Conservation (phyloP, 2,329 filamentous ascomycete species). For the Cladophialophora psammophila region DNA sequence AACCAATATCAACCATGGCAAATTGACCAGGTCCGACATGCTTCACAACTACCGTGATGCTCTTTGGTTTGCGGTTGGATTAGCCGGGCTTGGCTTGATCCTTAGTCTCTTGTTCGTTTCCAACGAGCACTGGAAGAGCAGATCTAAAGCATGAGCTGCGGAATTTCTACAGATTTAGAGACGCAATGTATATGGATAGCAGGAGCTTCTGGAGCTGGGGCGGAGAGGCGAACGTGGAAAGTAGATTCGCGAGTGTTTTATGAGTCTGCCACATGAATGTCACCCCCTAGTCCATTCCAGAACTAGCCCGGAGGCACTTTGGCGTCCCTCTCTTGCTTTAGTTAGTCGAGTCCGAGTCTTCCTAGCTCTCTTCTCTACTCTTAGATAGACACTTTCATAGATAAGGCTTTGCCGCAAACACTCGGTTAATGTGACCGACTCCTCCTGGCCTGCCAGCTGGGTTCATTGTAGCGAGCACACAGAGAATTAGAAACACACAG, state of each 20-base stretch:
- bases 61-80: slow-evolving; percentile 51
- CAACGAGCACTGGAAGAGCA: not conserved
- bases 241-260: not conserved
- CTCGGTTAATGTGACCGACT: too few relatives aligned
- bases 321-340: too few relatives aligned
- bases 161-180: not conserved
- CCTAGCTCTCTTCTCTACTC: too few relatives aligned
- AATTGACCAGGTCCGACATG: slow-evolving; percentile 44
- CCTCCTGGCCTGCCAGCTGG: too few relatives aligned
- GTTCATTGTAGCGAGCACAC: too few relatives aligned
- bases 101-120: slow-evolving; percentile 23
- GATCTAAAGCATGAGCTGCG: not conserved
- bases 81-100: slow-evolving; percentile 43
- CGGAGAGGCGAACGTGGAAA: not conserved
- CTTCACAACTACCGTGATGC: slow-evolving; percentile 52
- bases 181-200: not conserved
- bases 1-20: slow-evolving; percentile 53
- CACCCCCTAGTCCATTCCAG: too few relatives aligned
- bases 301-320: too few relatives aligned
- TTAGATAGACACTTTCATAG: too few relatives aligned
- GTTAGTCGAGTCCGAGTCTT: too few relatives aligned
- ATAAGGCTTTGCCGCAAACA: too few relatives aligned
- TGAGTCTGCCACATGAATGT: too few relatives aligned
- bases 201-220: not conserved
- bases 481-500: too few relatives aligned